phyloP scores from a whole-genome alignment of 2,329 filamentous ascomycete species.

The Kalmusia sp. region DNA sequence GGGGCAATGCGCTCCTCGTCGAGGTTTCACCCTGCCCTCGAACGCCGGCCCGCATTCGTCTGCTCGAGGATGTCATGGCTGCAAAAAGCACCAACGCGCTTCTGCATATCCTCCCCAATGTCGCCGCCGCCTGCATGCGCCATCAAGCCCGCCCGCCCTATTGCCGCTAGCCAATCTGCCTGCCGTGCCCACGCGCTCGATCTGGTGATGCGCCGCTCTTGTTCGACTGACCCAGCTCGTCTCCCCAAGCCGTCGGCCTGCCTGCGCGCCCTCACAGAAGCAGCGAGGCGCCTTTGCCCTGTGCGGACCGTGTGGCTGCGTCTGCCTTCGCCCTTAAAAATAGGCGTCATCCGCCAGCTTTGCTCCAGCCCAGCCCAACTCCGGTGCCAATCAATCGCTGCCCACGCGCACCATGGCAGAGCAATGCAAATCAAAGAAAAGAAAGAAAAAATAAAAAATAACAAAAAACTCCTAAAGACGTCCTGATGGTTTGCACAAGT shows the following conservation, averaged over 20 bases:
- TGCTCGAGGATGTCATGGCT: slow-evolving; percentile 4
- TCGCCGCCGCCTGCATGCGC: slow-evolving; percentile 4
- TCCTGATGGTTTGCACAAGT: no score
- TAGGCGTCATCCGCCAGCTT: slow-evolving; percentile 14
- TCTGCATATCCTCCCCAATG: background rate
- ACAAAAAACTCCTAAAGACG: no score
- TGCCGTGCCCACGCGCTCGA: slow-evolving; percentile 4
- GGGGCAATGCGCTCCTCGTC: background rate
- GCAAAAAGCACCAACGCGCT: slow-evolving; percentile 6
- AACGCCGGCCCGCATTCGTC: slow-evolving; percentile 8
- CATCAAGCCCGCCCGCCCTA: slow-evolving; percentile 3
- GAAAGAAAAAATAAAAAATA: no score
- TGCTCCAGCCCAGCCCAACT: slow-evolving; percentile 10
- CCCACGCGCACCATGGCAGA: background rate
- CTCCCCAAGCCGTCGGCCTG: background rate
- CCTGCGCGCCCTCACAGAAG: background rate
- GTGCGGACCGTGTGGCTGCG: slow-evolving; percentile 6
- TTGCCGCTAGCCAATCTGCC: slow-evolving; percentile 2
- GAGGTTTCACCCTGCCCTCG: slow-evolving; percentile 6
- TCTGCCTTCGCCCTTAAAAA: slow-evolving; percentile 13
- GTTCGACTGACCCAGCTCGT: background rate
- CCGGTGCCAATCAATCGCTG: slow-evolving; percentile 14
- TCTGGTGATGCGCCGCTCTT: background rate
- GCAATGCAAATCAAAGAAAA: no score
- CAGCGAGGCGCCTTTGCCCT: slow-evolving; percentile 5